Percentiles rank a stretch among this genome's conserved stretches.
Evolutionary conservation across 2,329 filamentous ascomycete genomes (phyloP).

Genomic region (Sporothrix pallida): DNA sequence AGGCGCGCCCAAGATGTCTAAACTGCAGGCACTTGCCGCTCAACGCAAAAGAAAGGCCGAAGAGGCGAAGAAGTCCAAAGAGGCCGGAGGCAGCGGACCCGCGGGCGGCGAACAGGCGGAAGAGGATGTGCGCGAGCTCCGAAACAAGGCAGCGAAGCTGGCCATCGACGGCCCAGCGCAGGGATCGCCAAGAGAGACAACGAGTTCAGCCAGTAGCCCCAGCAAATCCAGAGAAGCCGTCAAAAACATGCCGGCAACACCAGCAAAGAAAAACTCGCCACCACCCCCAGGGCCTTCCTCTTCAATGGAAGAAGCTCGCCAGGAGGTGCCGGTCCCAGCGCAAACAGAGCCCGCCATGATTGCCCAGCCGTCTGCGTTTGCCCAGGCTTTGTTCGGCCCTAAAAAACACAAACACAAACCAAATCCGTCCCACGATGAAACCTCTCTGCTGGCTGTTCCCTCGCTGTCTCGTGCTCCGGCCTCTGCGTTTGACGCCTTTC

Average conservation of each 20-base stretch:
- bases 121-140: constrained; percentile 41
- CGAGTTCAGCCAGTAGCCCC: not conserved
- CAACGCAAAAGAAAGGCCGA: constrained; percentile 82
- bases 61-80: constrained; percentile 55
- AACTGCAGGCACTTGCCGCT: constrained; percentile 87
- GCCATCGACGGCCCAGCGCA: constrained; percentile 27
- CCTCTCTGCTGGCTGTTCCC: constrained; percentile 52
- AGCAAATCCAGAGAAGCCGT: not conserved
- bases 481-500: constrained; percentile 63
- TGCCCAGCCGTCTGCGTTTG: constrained; percentile 61
- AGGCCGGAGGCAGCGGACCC: constrained; percentile 35
- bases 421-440: constrained; percentile 35
- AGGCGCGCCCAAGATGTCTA: constrained; percentile 75
- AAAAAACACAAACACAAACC: constrained; percentile 36
- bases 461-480: constrained; percentile 58
- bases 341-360: constrained; percentile 33
- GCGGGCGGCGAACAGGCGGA: not conserved
- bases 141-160: constrained; percentile 37
- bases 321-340: not conserved
- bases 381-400: constrained; percentile 58
- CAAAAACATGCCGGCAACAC: not conserved
- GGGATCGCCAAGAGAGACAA: constrained; percentile 4
- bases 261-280: not conserved
- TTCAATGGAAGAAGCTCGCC: not conserved
- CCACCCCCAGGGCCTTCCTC: not conserved